Evolutionary conservation across 23 red algal genomes (phyloP).

Genomic region (Gracilaria domingensis): DNA sequence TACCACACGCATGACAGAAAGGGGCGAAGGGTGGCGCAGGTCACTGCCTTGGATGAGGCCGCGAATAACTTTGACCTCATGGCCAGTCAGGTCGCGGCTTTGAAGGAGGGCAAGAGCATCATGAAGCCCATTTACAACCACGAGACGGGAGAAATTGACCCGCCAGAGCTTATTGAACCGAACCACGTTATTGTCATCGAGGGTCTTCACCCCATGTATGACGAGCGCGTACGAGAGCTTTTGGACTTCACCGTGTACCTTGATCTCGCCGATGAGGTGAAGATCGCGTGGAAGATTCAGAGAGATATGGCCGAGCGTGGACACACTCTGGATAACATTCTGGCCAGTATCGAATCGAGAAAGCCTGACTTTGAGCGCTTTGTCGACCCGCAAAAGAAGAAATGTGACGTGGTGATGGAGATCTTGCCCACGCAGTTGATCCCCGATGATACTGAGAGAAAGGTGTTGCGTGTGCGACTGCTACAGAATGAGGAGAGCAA

Average conservation of each 20-base stretch:
- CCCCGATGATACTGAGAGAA: slow-evolving; percentile 94
- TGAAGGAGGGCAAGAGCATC: slow-evolving; percentile 95
- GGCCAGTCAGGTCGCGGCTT: slow-evolving; percentile 88
- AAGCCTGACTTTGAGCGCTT: slow-evolving; percentile 95
- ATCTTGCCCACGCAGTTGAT: slow-evolving; percentile 93
- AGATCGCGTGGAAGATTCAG: slow-evolving; percentile 99
- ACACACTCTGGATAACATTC: slow-evolving; percentile 93
- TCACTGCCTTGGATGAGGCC: slow-evolving; percentile 90
- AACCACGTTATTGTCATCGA: slow-evolving; percentile 98
- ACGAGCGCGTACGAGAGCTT: slow-evolving; percentile 75
- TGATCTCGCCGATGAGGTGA: slow-evolving; percentile 98
- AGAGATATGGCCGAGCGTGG: slow-evolving; percentile 99
- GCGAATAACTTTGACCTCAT: slow-evolving; percentile 99
- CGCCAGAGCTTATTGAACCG: slow-evolving; percentile 90
- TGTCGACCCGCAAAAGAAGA: slow-evolving; percentile 92
- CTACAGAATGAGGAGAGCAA: slow-evolving; percentile 80
- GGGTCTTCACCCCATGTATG: slow-evolving; percentile 98
- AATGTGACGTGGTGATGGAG: slow-evolving; percentile 91
- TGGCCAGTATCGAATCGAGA: slow-evolving; percentile 94
- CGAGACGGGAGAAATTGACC: slow-evolving; percentile 95
- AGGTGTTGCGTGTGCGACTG: slow-evolving; percentile 92
- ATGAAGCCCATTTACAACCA: slow-evolving; percentile 99
- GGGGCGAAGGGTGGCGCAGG: slow-evolving; percentile 84
- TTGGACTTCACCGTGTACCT: slow-evolving; percentile 98
- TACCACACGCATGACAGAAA: slow-evolving; percentile 93